Evolutionary conservation across 257 asterid genomes (phyloP).

Genomic region (Jasminum sambac): DNA sequence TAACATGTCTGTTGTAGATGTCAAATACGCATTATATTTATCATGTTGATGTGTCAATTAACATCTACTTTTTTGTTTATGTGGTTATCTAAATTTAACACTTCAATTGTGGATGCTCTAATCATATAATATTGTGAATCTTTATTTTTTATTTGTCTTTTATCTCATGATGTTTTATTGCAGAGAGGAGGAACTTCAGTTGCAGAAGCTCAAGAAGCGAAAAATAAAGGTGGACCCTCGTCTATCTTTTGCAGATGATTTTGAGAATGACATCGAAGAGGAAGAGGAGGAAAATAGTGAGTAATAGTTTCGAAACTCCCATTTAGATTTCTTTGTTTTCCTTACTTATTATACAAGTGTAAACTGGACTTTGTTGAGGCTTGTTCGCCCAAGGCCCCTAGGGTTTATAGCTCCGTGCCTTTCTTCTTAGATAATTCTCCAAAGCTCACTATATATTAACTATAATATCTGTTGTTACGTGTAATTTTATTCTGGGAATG

Average conservation of each 20-base stretch:
- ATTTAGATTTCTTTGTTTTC: constrained; percentile 12
- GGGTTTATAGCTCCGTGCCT: background rate
- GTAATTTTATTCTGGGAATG: background rate
- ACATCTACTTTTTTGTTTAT: too few species aligned
- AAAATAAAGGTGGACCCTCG: constrained; percentile 90
- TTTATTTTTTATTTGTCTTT: background rate
- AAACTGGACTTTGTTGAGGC: constrained; percentile 8
- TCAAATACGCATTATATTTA: too few species aligned
- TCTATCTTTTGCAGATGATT: constrained; percentile 83
- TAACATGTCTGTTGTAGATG: too few species aligned
- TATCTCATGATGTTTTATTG: constrained; percentile 5
- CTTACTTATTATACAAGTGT: constrained; percentile 6
- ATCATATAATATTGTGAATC: background rate
- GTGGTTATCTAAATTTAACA: too few species aligned
- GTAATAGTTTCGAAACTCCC: constrained; percentile 19
- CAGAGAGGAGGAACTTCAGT: constrained; percentile 96
- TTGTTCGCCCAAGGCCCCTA: background rate
- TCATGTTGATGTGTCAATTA: too few species aligned
- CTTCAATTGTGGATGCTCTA: too few species aligned
- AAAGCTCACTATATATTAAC: background rate
- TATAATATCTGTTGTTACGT: background rate
- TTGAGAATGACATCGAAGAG: constrained; percentile 70
- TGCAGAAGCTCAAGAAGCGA: constrained; percentile 85
- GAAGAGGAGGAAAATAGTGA: constrained; percentile 71
- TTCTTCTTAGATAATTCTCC: background rate